These are phyloP conservation scores for Entomortierella beljakovae DNA, from an alignment of 192 early-diverging fungal species.

Conservation along the genomic window DNA sequence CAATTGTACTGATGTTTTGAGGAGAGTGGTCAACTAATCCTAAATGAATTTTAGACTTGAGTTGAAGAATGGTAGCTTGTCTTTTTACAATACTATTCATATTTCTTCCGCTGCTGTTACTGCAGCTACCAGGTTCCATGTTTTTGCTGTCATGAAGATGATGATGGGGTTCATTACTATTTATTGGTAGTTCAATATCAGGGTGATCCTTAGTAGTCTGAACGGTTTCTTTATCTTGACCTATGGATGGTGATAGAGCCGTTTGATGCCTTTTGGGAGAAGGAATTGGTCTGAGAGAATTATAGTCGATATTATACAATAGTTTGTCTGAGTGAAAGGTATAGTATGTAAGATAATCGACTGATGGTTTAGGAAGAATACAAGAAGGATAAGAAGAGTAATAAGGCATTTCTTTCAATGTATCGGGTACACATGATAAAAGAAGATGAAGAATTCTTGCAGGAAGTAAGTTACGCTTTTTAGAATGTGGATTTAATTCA, in stretches of 20 bases:
- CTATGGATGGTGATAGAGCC: not conserved
- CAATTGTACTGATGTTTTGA: slow-evolving; percentile 11
- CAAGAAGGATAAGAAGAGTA: not conserved
- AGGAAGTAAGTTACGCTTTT: not conserved
- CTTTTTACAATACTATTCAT: too few relatives aligned
- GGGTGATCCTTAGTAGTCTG: too few relatives aligned
- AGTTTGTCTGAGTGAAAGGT: slow-evolving; percentile 22
- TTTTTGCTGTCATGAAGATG: too few relatives aligned
- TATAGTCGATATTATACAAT: not conserved
- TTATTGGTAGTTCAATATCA: too few relatives aligned
- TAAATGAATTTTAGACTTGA: not conserved
- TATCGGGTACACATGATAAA: slow-evolving; percentile 5
- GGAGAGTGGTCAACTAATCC: slow-evolving; percentile 14
- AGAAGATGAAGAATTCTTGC: slow-evolving; percentile 10
- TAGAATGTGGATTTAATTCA: not conserved
- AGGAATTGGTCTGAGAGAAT: not conserved
- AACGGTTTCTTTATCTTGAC: too few relatives aligned
- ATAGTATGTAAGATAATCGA: slow-evolving; percentile 30
- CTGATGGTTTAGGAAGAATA: not conserved
- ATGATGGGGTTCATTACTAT: too few relatives aligned
- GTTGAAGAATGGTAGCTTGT: not conserved
- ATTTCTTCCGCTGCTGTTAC: not conserved
- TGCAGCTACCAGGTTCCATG: not conserved
- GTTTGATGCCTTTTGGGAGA: not conserved
- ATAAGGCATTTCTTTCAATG: not conserved